Base-by-base conservation (phyloP, 345 rosid species). In the Salix arbutifolia region DNA sequence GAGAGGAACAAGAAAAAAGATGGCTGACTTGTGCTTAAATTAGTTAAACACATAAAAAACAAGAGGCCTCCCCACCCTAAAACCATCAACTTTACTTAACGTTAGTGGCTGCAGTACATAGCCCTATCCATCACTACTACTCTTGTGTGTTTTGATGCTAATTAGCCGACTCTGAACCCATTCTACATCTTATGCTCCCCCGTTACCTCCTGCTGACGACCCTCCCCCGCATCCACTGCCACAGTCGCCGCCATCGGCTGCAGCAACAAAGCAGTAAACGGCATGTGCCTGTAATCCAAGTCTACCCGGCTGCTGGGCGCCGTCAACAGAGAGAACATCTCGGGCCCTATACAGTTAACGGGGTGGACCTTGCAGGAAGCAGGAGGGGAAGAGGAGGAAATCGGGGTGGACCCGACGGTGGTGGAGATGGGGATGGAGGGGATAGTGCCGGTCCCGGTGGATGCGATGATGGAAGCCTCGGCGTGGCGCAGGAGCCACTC, bases 401-500 rank as follows among this genome's bases (percentile, higher is more conserved):
- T 73, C 10, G 86, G 74, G 5, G 80, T 12, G 42, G 80, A 58
- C 1, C 88, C 86, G 11, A 85, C 56, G 3, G 85, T 56, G 60
- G 80, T 76, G 40, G 86, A 83, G 8, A 88, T 60, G 19, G 85
- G 83, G 1, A 69, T 82, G 2, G 90, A 69, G 1, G 91, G 92
- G 69, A 68, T 52, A 7, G 88, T 89, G 1, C 92, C 89, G 3
- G 88, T 78, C 2, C 94, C 92, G 0, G 91, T 89, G 53, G 92
- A 86, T 28, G 88, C 90, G 14, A 86, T 77, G 56, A 90, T 89
- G 65, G 90, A 82, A 30, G 87, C 88, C 81, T 90, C 94, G 0
- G 92, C 92, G 56, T 84, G 83, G 13, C 77, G 85, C 73, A 89
- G 91, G n/a, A 90, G 91, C 91, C 94, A 90, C 75, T 87, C 87